phyloP scores from a whole-genome alignment of 306 rosid genomes.

The Lathyrus aphaca region DNA sequence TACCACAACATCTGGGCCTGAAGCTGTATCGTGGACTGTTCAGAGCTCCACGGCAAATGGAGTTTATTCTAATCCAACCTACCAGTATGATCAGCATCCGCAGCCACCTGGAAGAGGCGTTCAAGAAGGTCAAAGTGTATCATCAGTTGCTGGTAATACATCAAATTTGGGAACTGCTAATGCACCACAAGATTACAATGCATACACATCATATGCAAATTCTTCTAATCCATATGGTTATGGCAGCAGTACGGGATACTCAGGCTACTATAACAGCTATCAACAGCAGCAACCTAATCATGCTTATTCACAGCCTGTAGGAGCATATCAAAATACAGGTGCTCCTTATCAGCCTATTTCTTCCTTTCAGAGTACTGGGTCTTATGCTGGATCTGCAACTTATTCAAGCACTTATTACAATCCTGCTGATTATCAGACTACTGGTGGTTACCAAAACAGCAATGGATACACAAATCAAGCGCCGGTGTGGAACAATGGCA shows the following conservation, averaged over 20 bases:
- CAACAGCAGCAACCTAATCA: constrained; percentile 92
- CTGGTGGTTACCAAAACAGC: constrained; percentile 86
- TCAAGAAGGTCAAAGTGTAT: constrained; percentile 63
- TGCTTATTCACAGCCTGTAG: constrained; percentile 94
- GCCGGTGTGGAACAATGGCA: constrained; percentile 75
- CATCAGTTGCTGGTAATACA: constrained; percentile 79
- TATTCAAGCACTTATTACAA: constrained; percentile 99
- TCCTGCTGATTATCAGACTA: constrained; percentile 99
- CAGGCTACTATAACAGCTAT: constrained; percentile 78
- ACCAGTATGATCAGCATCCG: constrained; percentile 71
- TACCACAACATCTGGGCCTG: constrained; percentile 62
- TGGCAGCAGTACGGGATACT: constrained; percentile 86
- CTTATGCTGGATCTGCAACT: constrained; percentile 98
- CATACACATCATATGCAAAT: constrained; percentile 80
- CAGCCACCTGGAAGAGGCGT: constrained; percentile 70
- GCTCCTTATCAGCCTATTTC: constrained; percentile 99
- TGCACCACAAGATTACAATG: constrained; percentile 84
- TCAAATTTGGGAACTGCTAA: constrained; percentile 86
- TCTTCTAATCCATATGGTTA: constrained; percentile 87
- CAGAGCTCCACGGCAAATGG: constrained; percentile 69
- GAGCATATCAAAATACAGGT: constrained; percentile 99
- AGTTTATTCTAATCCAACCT: constrained; percentile 61
- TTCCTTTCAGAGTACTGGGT: constrained; percentile 99
- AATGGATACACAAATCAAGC: constrained; percentile 74
- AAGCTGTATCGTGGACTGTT: constrained; percentile 66